Evolutionary conservation across 768 basidiomycete species (phyloP).

Genomic region (Suillus decipiens): DNA sequence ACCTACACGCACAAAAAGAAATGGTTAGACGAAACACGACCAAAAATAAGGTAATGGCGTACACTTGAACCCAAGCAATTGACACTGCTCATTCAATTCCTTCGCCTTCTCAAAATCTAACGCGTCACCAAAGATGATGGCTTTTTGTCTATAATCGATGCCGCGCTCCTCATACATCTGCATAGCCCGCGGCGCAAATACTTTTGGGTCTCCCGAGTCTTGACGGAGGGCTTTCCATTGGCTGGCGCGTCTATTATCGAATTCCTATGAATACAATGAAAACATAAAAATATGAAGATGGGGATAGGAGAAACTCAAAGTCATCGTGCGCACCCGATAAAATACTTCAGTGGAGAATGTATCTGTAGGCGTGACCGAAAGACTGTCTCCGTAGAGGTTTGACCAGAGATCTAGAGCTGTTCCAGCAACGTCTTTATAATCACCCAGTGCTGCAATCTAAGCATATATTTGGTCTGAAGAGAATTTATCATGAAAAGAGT

Average conservation of each 20-base stretch:
- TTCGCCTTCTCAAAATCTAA: constrained; percentile 73
- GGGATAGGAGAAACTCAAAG: not conserved
- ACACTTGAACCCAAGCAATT: constrained; percentile 73
- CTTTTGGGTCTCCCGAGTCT: constrained; percentile 89
- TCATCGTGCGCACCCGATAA: constrained; percentile 57
- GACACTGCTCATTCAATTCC: constrained; percentile 67
- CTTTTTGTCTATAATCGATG: constrained; percentile 63
- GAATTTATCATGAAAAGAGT: not conserved
- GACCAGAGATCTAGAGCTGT: constrained; percentile 88
- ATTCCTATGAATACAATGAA: constrained; percentile 45
- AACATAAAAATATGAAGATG: not conserved
- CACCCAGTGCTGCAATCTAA: constrained; percentile 80
- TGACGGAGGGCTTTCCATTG: constrained; percentile 88
- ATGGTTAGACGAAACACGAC: not conserved
- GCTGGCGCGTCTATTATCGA: constrained; percentile 53
- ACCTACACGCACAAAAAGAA: constrained; percentile 42
- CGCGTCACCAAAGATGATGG: constrained; percentile 83
- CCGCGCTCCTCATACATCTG: constrained; percentile 70
- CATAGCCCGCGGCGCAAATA: constrained; percentile 76
- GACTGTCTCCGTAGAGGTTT: constrained; percentile 52
- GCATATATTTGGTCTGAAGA: not conserved
- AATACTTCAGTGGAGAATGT: constrained; percentile 90
- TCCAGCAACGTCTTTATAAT: constrained; percentile 77
- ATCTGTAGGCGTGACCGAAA: constrained; percentile 86
- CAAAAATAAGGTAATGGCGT: not conserved